Base-by-base conservation (phyloP, 163 green algal genomes). In the Scenedesmus sp. region DNA sequence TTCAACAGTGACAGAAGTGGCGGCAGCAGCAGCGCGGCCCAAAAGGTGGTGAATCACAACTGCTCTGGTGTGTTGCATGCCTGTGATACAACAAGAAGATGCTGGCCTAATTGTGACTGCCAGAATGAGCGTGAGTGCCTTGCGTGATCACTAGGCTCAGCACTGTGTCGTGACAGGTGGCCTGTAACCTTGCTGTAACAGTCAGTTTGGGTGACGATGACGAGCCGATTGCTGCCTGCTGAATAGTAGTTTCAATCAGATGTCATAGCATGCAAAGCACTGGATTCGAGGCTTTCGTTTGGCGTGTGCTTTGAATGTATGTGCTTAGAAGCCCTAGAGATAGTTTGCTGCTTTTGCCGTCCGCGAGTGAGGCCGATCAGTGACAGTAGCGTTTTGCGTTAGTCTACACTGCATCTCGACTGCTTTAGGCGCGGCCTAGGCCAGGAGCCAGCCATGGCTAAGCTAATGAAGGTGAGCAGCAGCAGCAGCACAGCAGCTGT, bases 391-490 rank as follows among this genome's bases (percentile, higher is more conserved):
- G 16, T 3, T 9, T 8, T 34, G 15, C 66, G 6, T 26, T 8
- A 34, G 1, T 46, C 26, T 18, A 23, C 8, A 16, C 26, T 10
- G 0, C 13, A 23, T 7, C 2, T 18, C 9, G 34, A 46, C 34
- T 46, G 34, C 12, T 62, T 15, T 10, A 62, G 4, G 0, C 13
- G 46, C n/a, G 46, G 46, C 15, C 77, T 84, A 4, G 46, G 46
- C 77, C 20, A 88, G 20, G 7, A 23, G 84, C 34, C 57, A 74
- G 23, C 57, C 57, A 95, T 95, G 91, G 86, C 93, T 1, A 91
- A 91, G 52, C 52, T 94, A 0, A 92, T 94, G 67, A 94, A 95
- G 91, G 93, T 96, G 46, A 26, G 46, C n/a, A 79, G 55, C 83
- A 34, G 12, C n/a, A 56, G 66, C 13, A 79, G 66, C 66, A 26